Percentiles rank a stretch among this genome's conserved stretches.
Evolutionary conservation across 306 rosid genomes (phyloP).

Genomic region (Pterocarpus macrocarpus): DNA sequence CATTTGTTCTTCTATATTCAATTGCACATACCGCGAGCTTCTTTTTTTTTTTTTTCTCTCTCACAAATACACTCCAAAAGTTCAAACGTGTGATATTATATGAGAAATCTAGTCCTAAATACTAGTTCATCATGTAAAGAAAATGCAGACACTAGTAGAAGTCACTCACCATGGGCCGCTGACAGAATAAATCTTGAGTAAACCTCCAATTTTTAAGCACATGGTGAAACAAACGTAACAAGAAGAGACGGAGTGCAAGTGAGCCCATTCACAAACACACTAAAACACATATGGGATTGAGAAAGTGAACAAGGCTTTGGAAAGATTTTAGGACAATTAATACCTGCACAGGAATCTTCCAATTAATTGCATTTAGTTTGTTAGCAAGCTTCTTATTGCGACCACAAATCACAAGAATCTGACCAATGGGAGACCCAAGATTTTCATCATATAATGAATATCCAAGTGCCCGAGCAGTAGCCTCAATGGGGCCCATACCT

Average conservation of each 20-base stretch:
- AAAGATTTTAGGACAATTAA: slow-evolving; percentile 21
- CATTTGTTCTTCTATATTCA: slow-evolving; percentile 5
- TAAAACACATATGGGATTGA: background rate
- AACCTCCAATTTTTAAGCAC: background rate
- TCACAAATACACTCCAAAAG: background rate
- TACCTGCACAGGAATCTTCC: slow-evolving; percentile 98
- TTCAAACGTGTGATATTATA: slow-evolving; percentile 1
- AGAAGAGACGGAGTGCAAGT: background rate
- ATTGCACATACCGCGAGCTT: background rate
- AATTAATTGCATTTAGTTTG: slow-evolving; percentile 71
- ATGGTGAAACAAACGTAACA: background rate
- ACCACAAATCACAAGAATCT: slow-evolving; percentile 93
- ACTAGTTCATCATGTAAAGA: background rate
- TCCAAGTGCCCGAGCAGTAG: slow-evolving; percentile 94
- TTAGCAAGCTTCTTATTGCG: slow-evolving; percentile 85
- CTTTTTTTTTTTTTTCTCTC: background rate
- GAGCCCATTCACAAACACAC: background rate
- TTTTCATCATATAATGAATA: slow-evolving; percentile 71
- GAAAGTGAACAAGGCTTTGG: slow-evolving; percentile 9
- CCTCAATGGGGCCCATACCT: slow-evolving; percentile 99
- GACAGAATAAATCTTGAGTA: background rate
- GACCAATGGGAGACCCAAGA: slow-evolving; percentile 78
- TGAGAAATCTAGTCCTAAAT: slow-evolving; percentile 3
- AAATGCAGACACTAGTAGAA: background rate
- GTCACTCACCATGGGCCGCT: slow-evolving; percentile 1